Evolutionary conservation across 2,329 filamentous ascomycete species (phyloP).

Genomic region (Ophioceras dolichostomum): DNA sequence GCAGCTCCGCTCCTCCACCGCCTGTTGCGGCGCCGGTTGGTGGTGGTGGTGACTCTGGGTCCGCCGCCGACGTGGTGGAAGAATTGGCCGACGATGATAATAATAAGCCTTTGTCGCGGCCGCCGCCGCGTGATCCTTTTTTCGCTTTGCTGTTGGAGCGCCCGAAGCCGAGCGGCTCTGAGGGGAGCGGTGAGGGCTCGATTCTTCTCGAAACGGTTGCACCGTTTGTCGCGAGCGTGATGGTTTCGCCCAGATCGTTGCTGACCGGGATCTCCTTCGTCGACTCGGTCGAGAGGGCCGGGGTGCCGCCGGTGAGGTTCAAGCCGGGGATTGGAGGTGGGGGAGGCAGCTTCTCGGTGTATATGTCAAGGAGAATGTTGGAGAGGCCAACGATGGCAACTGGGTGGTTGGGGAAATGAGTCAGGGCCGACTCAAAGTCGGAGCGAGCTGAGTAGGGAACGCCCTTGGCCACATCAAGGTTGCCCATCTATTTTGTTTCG

Average conservation of each 20-base stretch:
- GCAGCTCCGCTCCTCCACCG: slow-evolving; percentile 21
- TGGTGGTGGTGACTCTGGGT: not conserved
- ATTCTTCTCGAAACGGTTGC: too few species aligned
- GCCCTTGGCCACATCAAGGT: slow-evolving; percentile 49
- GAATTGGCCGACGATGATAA: too few species aligned
- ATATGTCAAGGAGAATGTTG: slow-evolving; percentile 77
- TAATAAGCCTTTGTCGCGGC: slow-evolving; percentile 5
- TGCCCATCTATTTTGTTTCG: slow-evolving; percentile 41
- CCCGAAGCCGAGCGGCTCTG: slow-evolving; percentile 34
- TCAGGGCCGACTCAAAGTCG: slow-evolving; percentile 72
- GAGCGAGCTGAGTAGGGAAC: slow-evolving; percentile 57
- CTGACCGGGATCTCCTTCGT: not conserved
- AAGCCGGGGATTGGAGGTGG: slow-evolving; percentile 38
- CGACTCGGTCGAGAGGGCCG: slow-evolving; percentile 8
- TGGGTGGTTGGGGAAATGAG: slow-evolving; percentile 68
- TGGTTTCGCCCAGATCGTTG: too few species aligned
- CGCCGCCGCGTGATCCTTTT: slow-evolving; percentile 4
- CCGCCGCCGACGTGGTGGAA: not conserved
- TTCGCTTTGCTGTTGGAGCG: slow-evolving; percentile 6
- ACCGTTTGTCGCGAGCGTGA: too few species aligned
- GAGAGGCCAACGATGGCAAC: slow-evolving; percentile 71
- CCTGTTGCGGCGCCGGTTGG: not conserved
- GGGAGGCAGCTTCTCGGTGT: slow-evolving; percentile 54
- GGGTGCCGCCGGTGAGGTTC: slow-evolving; percentile 17
- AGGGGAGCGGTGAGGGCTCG: slow-evolving; percentile 22